These are phyloP conservation scores for Phyllosticta paracitricarpa DNA, from an alignment of 2,329 filamentous ascomycete species.

Conservation along the genomic window DNA sequence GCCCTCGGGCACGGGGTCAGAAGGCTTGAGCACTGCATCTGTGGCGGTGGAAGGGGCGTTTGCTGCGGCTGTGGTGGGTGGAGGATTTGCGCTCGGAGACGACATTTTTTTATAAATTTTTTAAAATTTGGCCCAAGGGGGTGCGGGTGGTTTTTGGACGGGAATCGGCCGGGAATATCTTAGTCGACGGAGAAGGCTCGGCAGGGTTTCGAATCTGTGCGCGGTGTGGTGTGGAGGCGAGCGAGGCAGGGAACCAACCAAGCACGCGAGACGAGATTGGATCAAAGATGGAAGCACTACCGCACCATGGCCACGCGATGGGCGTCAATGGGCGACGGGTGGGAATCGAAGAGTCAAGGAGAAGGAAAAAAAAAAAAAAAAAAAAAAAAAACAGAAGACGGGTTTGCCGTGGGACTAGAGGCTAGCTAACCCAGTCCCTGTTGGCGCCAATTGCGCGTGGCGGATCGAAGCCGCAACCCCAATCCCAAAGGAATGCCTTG, in stretches of 20 bases:
- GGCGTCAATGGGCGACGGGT: no score
- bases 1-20: slow-evolving; percentile 67
- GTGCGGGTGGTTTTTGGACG: not conserved
- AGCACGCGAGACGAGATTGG: not conserved
- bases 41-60: slow-evolving; percentile 41
- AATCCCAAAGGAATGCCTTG: not conserved
- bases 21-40: slow-evolving; percentile 76
- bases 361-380: not conserved
- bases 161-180: not conserved
- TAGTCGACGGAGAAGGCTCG: not conserved
- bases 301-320: no score
- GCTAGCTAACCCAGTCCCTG: no score
- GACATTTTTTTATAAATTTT: not conserved
- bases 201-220: not conserved
- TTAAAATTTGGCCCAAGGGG: not conserved
- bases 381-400: not conserved
- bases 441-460: not conserved
- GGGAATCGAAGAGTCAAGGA: no score
- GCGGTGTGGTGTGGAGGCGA: not conserved
- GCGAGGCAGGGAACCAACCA: not conserved
- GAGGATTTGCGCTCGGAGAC: not conserved
- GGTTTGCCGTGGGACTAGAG: no score
- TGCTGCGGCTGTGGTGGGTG: not conserved
- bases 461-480: not conserved
- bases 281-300: not conserved